Percentiles rank a stretch among this genome's conserved stretches.
Evolutionary conservation across 768 basidiomycete species (phyloP).

Genomic region (Mycena venus): DNA sequence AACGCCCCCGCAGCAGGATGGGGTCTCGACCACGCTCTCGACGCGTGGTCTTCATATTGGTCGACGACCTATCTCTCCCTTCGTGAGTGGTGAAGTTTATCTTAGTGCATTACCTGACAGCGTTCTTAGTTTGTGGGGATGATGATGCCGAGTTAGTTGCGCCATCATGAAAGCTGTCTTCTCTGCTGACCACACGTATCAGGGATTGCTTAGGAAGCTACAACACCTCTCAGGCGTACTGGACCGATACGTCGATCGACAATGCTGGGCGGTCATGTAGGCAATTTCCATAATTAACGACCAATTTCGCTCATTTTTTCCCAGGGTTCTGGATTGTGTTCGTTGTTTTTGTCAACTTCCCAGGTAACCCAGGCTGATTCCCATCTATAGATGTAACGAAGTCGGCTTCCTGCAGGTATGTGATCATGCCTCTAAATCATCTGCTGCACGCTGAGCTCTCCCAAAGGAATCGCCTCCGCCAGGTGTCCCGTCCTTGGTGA

Average conservation of each 20-base stretch:
- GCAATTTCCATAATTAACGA: not conserved
- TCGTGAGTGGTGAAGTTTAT: constrained; percentile 51
- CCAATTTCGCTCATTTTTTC: not conserved
- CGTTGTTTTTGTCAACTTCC: constrained; percentile 25
- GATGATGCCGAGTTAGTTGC: constrained; percentile 60
- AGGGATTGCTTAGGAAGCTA: constrained; percentile 61
- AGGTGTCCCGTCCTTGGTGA: constrained; percentile 60
- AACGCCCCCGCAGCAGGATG: constrained; percentile 66
- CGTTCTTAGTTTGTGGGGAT: constrained; percentile 63
- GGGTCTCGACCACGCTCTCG: constrained; percentile 72
- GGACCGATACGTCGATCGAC: constrained; percentile 68
- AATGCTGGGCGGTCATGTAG: constrained; percentile 67
- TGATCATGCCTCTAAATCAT: not conserved
- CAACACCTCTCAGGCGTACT: constrained; percentile 55
- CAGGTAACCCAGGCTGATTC: not conserved
- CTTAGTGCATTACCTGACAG: not conserved
- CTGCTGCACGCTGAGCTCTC: not conserved
- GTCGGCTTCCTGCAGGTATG: constrained; percentile 70
- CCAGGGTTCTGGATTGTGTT: constrained; percentile 77
- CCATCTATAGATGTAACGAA: constrained; percentile 70
- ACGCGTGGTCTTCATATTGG: constrained; percentile 74
- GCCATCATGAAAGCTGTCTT: not conserved
- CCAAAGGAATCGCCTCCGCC: constrained; percentile 59
- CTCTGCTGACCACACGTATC: not conserved
- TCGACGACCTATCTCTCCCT: constrained; percentile 59